Percentiles rank a stretch among this genome's conserved stretches.
These are phyloP conservation scores for Oryza meridionalis DNA, from an alignment of 176 grass and related monocot species.

Conservation along the genomic window DNA sequence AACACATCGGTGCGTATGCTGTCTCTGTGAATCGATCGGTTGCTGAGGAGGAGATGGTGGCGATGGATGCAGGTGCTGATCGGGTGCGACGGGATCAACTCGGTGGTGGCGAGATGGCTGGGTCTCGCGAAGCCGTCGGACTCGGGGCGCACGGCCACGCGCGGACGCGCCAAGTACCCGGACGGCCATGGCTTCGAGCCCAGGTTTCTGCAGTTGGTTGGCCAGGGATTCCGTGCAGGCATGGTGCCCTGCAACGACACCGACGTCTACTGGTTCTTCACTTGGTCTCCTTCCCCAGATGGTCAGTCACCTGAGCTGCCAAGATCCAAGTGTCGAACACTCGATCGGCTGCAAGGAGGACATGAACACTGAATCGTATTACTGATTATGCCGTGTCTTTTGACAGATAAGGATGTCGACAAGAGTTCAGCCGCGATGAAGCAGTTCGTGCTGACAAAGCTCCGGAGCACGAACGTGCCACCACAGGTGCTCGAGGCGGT, in stretches of 20 bases:
- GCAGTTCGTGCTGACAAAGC: slow-evolving; percentile 7
- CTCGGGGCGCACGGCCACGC: not conserved
- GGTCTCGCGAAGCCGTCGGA: not conserved
- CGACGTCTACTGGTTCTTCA: slow-evolving; percentile 8
- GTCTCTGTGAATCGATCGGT: too few relatives aligned
- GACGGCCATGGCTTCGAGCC: not conserved
- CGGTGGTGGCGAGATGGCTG: slow-evolving; percentile 13
- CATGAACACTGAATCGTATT: not conserved
- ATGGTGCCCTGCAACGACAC: not conserved
- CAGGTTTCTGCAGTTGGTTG: not conserved
- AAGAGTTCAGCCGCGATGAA: not conserved
- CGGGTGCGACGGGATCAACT: slow-evolving; percentile 35
- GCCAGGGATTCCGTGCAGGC: not conserved
- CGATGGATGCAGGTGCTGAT: slow-evolving; percentile 7
- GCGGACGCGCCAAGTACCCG: not conserved
- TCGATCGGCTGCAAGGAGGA: not conserved
- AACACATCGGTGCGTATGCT: too few relatives aligned
- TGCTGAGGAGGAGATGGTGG: too few relatives aligned
- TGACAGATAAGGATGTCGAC: not conserved
- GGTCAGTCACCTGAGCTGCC: not conserved
- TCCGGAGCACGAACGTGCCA: not conserved
- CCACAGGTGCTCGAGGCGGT: not conserved
- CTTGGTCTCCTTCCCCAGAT: not conserved
- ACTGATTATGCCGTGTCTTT: not conserved
- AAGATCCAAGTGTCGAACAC: not conserved